Evolutionary conservation across 257 asterid genomes (phyloP).

Genomic region (Solanum bulbocastanum): DNA sequence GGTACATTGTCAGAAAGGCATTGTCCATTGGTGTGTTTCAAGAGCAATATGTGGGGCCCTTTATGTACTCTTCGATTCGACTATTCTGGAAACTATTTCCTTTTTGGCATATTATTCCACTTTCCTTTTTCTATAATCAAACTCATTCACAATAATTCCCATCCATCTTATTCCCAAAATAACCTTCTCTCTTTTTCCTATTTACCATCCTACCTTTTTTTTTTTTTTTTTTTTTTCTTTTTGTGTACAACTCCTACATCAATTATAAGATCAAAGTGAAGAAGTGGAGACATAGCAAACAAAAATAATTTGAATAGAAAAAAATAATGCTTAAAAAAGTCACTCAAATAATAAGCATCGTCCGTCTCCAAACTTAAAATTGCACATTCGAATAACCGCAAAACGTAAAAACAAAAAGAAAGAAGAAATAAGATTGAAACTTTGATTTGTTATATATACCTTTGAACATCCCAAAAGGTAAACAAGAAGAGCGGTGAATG

Average conservation of each 20-base stretch:
- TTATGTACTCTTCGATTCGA: constrained; percentile 61
- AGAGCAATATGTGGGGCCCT: constrained; percentile 36
- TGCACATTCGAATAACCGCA: no score
- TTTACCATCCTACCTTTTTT: background rate
- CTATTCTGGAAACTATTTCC: constrained; percentile 64
- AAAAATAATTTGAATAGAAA: no score
- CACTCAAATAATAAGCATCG: no score
- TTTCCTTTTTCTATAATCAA: constrained; percentile 58
- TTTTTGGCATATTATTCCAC: constrained; percentile 50
- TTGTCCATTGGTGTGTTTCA: constrained; percentile 5
- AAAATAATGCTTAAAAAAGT: no score
- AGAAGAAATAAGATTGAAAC: background rate
- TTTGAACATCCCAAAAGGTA: background rate
- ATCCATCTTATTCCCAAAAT: background rate
- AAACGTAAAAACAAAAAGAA: background rate
- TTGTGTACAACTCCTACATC: background rate
- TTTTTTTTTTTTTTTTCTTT: no score
- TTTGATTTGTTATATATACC: background rate
- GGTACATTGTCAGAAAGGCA: constrained; percentile 31
- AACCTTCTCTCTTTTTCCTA: background rate
- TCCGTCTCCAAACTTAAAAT: no score
- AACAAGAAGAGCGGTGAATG: background rate
- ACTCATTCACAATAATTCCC: background rate
- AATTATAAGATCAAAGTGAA: background rate
- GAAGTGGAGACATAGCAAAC: background rate